These are phyloP conservation scores for Phalaenopsis aphrodite DNA, from an alignment of 106 monocot genomes.

Conservation along the genomic window DNA sequence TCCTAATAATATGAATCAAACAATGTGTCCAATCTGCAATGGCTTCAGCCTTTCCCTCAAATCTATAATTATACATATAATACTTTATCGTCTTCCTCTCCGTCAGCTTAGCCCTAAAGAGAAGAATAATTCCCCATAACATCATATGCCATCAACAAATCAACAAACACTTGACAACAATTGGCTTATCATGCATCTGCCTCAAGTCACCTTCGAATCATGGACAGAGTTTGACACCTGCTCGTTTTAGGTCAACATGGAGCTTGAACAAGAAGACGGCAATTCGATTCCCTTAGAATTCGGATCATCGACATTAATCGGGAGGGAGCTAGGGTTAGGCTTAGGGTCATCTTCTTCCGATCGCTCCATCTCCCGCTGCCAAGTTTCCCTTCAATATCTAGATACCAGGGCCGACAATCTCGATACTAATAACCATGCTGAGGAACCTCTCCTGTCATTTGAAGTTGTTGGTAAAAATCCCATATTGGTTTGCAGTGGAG, in stretches of 20 bases:
- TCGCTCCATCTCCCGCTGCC: slow-evolving; percentile 36
- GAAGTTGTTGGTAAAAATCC: slow-evolving; percentile 49
- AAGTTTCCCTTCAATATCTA: slow-evolving; percentile 16
- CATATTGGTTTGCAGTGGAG: slow-evolving; percentile 15
- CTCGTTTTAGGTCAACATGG: slow-evolving; percentile 10
- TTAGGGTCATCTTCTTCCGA: slow-evolving; percentile 11
- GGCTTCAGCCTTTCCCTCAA: no score
- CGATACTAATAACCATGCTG: neutral
- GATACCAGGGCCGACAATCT: neutral
- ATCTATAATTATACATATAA: no score
- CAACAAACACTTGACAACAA: no score
- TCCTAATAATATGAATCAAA: no score
- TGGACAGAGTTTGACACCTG: neutral
- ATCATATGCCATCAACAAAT: no score
- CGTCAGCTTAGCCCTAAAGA: no score
- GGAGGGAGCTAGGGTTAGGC: slow-evolving; percentile 14
- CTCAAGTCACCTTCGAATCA: no score
- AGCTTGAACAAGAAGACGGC: slow-evolving; percentile 16
- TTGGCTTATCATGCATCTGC: no score
- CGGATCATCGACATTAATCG: slow-evolving; percentile 8
- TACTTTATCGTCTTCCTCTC: no score
- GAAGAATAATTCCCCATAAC: no score
- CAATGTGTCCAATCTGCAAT: no score
- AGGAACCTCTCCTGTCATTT: slow-evolving; percentile 13
- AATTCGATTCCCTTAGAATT: slow-evolving; percentile 5